Evolutionary conservation across 2,329 filamentous ascomycete genomes (phyloP).

Genomic region (Trichoderma breve): DNA sequence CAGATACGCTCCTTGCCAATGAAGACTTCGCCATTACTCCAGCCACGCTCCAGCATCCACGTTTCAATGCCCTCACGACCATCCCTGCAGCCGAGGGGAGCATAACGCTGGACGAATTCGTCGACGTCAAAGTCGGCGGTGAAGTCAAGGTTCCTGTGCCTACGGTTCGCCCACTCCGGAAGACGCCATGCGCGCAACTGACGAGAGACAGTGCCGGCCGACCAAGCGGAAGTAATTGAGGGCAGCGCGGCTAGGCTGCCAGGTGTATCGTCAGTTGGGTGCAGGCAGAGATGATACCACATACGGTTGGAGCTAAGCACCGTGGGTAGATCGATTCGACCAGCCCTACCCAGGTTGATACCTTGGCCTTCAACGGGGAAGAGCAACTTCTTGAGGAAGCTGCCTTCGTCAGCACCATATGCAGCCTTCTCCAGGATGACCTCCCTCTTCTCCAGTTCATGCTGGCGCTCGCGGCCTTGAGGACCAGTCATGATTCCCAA

Average conservation of each 20-base stretch:
- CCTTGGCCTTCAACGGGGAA: constrained; percentile 76
- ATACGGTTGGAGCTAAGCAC: constrained; percentile 80
- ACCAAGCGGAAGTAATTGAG: constrained; percentile 81
- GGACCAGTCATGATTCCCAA: constrained; percentile 70
- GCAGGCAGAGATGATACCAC: constrained; percentile 91
- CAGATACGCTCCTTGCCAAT: constrained; percentile 89
- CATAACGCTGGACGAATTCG: constrained; percentile 84
- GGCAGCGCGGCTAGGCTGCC: constrained; percentile 69
- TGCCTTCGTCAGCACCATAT: constrained; percentile 75
- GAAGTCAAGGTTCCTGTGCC: constrained; percentile 88
- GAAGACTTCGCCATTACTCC: constrained; percentile 96
- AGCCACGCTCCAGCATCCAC: constrained; percentile 91
- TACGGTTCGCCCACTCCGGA: constrained; percentile 92
- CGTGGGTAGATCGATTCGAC: constrained; percentile 73
- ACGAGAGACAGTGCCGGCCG: constrained; percentile 85
- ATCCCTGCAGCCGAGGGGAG: constrained; percentile 79
- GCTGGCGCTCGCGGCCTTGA: constrained; percentile 69
- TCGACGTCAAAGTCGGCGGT: constrained; percentile 95
- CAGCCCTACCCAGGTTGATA: constrained; percentile 74
- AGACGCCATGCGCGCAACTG: constrained; percentile 92
- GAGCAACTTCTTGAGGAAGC: constrained; percentile 77
- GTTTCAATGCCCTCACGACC: constrained; percentile 90
- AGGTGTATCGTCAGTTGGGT: constrained; percentile 85
- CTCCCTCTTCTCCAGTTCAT: constrained; percentile 78
- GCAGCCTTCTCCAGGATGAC: constrained; percentile 82